These are phyloP conservation scores for Triticum timopheevii DNA, from an alignment of 176 grass and related monocot species.

Conservation along the genomic window DNA sequence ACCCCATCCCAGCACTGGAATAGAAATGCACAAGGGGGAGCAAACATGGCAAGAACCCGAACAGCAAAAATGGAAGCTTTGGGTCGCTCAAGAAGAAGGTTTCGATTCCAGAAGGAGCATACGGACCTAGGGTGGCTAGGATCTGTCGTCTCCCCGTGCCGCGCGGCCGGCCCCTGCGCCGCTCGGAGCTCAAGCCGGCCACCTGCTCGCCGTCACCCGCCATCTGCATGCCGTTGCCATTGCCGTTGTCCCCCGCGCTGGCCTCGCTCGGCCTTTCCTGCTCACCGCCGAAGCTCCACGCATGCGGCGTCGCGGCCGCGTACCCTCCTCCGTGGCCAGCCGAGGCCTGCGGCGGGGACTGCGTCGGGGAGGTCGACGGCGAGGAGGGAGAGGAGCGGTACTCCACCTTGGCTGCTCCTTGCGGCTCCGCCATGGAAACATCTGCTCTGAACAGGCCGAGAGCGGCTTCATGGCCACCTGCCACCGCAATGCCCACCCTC, in stretches of 20 bases:
- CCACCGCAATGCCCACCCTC: constrained; percentile 44
- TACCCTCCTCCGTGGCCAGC: constrained; percentile 8
- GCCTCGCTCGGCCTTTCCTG: constrained; percentile 3
- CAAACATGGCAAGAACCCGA: constrained; percentile 23
- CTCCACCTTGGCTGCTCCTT: constrained; percentile 33
- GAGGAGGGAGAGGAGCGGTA: constrained; percentile 50
- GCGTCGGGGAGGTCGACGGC: constrained; percentile 55
- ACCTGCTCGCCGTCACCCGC: constrained; percentile 28
- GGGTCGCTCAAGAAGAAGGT: background rate
- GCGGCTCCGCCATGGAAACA: constrained; percentile 19
- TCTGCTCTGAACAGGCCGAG: constrained; percentile 37
- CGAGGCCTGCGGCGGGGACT: constrained; percentile 41
- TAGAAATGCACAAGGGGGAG: constrained; percentile 31
- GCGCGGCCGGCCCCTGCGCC: constrained; percentile 69
- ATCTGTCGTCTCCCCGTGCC: constrained; percentile 91
- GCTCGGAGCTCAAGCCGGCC: constrained; percentile 39
- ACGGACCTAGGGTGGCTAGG: constrained; percentile 72
- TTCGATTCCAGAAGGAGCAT: background rate
- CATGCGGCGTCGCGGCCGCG: constrained; percentile 17
- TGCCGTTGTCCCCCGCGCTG: constrained; percentile 2
- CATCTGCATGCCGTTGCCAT: constrained; percentile 25
- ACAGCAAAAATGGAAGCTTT: constrained; percentile 3
- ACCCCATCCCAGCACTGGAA: constrained; percentile 31
- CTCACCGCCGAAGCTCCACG: constrained; percentile 15
- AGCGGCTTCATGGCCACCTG: constrained; percentile 24